Evolutionary conservation across 306 rosid species (phyloP), one percentile per base, ranked within the genome.

Genomic region (Trifolium fragiferum): DNA sequence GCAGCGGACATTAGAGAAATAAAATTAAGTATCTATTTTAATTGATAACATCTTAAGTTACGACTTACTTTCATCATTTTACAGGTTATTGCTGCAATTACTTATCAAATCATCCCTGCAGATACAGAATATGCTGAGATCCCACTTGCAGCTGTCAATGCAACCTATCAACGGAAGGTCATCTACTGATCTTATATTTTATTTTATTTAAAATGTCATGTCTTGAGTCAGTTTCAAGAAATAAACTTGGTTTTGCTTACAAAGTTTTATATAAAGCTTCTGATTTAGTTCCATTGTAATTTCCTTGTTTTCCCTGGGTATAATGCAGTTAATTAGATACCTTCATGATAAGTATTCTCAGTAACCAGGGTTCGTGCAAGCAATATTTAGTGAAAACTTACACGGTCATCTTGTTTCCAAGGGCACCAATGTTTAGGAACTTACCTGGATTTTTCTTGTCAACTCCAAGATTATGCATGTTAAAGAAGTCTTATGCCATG

Each of bases 121-220:
- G 97, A 93, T 78, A 93, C 93, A 40, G 90, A 87, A 69, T 83
- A 85, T 84, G 98, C 96, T 61, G 98, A 93, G 89, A 88, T 90
- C 76, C 97, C 98, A 61, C 93, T 90, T 81, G 92, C 98, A 74
- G 96, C 92, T 38, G 97, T 90, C 71, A 57, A 77, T 76, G 80
- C 89, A 82, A 70, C 66, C 58, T 74, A 72, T 78, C 98, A 93
- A 67, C 84, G 67, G 75, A 89, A 93, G 97, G 98, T 93, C 80
- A 72, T 58, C 32, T 27, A 27, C 32, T 27, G 33, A 30, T 30
- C 35, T 64, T 49, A 55, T 30, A n/a, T 57, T 50, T 21, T 60
- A 10, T 10, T 19, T 21, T 15, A 10, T 0, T 35, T 16, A 25
- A 63, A 50, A 61, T 57, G 67, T 57, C 64, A 68, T 11, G 23